Evolutionary conservation across 108 stramenopile species (phyloP).

Genomic region (Schizochytrium sp.): DNA sequence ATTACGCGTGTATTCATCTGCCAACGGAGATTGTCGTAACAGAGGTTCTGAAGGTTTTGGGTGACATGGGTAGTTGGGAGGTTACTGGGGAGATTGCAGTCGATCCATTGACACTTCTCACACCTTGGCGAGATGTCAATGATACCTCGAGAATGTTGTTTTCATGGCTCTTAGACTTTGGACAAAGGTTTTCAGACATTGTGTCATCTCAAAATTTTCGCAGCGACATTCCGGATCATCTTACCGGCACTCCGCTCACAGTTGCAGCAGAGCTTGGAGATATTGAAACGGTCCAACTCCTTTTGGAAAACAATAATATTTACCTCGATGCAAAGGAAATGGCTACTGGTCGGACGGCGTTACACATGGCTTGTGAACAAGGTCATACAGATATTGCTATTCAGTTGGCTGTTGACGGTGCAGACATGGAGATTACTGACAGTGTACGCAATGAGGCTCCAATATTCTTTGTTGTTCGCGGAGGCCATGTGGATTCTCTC

Average conservation of each 20-base stretch:
- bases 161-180: neutral
- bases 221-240: neutral
- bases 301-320: neutral
- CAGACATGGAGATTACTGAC: neutral
- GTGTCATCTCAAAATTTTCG: neutral
- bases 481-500: neutral
- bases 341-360: conserved; percentile 21
- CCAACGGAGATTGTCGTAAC: neutral
- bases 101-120: neutral
- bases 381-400: conserved; percentile 25
- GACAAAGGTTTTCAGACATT: neutral
- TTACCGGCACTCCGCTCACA: conserved; percentile 30
- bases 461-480: conserved; percentile 6
- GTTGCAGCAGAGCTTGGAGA: neutral
- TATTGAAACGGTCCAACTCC: neutral
- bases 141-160: neutral
- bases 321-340: conserved; percentile 2
- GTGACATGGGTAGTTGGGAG: neutral
- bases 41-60: neutral
- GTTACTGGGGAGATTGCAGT: neutral
- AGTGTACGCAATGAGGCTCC: neutral
- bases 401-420: neutral
- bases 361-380: conserved; percentile 18
- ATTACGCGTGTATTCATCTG: neutral
- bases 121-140: neutral